These are phyloP conservation scores for Centaurea solstitialis DNA, from an alignment of 129 eudicot genomes.

Conservation along the genomic window DNA sequence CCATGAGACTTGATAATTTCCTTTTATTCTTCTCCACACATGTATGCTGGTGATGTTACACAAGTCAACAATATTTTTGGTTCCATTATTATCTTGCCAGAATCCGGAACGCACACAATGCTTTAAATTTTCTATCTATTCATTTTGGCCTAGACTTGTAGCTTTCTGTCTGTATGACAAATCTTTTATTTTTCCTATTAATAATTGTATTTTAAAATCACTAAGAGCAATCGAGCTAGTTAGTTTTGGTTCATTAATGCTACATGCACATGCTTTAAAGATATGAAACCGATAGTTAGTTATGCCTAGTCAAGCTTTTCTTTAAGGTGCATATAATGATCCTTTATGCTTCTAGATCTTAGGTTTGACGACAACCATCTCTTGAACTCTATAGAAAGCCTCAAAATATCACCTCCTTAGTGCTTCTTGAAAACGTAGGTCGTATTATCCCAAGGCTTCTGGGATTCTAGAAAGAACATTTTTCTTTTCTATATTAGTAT, in stretches of 20 bases:
- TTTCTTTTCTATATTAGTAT: not conserved
- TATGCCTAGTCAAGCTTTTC: not conserved
- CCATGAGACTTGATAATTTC: not conserved
- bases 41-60: too few species aligned
- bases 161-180: not conserved
- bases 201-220: not conserved
- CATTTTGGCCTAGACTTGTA: not conserved
- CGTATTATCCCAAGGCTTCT: not conserved
- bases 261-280: not conserved
- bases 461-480: conserved; percentile 1
- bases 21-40: too few species aligned
- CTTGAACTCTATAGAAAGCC: conserved; percentile 14
- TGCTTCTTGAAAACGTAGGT: not conserved
- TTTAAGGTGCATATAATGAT: not conserved
- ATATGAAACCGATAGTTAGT: not conserved
- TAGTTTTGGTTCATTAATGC: not conserved
- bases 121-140: not conserved
- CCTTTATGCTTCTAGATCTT: not conserved
- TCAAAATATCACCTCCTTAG: conserved; percentile 10
- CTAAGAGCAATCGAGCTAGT: not conserved
- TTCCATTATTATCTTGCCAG: not conserved
- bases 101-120: not conserved
- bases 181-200: not conserved
- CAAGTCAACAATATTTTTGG: not conserved
- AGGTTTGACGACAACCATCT: not conserved